phyloP scores from a whole-genome alignment of 495 filamentous ascomycete species.

The Penicillium herquei region DNA sequence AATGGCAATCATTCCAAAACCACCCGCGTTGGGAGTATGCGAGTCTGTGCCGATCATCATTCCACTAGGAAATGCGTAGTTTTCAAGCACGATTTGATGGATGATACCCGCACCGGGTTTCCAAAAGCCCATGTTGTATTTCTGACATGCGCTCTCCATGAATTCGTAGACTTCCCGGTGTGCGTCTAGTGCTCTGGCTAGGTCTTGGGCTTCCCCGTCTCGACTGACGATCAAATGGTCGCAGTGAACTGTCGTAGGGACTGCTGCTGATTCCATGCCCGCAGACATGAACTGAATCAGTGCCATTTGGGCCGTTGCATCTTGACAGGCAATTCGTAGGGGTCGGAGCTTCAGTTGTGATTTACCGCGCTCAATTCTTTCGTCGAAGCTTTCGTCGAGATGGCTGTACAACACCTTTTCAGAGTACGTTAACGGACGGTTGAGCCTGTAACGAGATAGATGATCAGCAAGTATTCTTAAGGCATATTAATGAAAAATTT shows the following conservation, averaged over 20 bases:
- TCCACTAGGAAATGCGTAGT: constrained; percentile 88
- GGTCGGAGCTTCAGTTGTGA: too few species aligned
- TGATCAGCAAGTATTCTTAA: too few species aligned
- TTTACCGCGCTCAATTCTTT: too few species aligned
- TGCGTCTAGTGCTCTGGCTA: constrained; percentile 70
- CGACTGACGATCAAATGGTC: too few species aligned
- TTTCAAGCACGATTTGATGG: constrained; percentile 90
- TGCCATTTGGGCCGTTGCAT: too few species aligned
- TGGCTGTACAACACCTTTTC: constrained; percentile 4
- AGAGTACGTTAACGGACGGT: constrained; percentile 1
- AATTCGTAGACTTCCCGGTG: constrained; percentile 97
- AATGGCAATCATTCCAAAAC: constrained; percentile 84
- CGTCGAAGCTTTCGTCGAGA: too few species aligned
- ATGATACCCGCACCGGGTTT: constrained; percentile 91
- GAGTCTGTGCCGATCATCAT: constrained; percentile 91
- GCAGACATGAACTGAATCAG: too few species aligned
- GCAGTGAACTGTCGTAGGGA: too few species aligned
- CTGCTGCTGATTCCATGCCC: too few species aligned
- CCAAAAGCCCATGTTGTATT: constrained; percentile 97
- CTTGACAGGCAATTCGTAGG: too few species aligned
- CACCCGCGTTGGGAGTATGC: constrained; percentile 89
- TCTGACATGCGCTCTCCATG: constrained; percentile 78
- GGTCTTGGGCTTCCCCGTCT: constrained; percentile 82
- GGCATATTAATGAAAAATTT: too few species aligned
- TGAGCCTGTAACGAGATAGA: background rate